Base-by-base conservation (phyloP, 208 protist species). In the Perkinsela sp. region DNA sequence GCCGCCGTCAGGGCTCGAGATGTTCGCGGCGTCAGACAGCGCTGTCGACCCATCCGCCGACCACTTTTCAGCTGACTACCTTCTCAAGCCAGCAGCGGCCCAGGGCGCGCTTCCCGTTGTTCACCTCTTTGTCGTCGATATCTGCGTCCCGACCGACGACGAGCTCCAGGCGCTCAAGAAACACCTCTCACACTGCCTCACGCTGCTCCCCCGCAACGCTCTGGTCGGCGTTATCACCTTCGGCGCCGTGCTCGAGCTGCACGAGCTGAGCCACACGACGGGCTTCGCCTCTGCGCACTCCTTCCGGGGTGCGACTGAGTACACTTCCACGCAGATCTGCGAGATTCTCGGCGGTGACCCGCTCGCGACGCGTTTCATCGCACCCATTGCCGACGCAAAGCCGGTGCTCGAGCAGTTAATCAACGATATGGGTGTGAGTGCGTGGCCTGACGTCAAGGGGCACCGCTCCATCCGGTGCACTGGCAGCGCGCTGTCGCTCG, bases 51-150 rank as follows among this genome's bases (percentile, higher is more conserved):
- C n/a, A n/a, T 57, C 40, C 13, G 22, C 40, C 13, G 40, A 57
- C 40, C 6, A 6, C 13, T 57, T 57, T 22, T 6, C 22, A 6
- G 22, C 40, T 57, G 40, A 57, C 40, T 57, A 57, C 22, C 40
- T n/a, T 6, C 40, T 57, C 40, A 57, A 57, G 22, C 40, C 40
- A 57, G 40, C 13, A n/a, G 6, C 40, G 16, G 70, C 74, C 22
- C 76, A 75, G 28, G 16, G n/a, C 15, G 13, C 76, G 30, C 69
- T 30, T 16, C 72, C 75, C 22, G 83, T 88, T 6, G 73, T 91
- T 57, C 92, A 93, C 68, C 69, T 96, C 15, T 94, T 97, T 69
- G 92, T 98, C n/a, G 77, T 98, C 1, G 96, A 98, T 79, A 94
- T 86, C 28, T 97, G 94, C 74, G 75, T 97, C 30, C 89, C 82